Evolutionary conservation across 176 grass and related monocot species (phyloP).

Genomic region (Aegilops umbellulata): DNA sequence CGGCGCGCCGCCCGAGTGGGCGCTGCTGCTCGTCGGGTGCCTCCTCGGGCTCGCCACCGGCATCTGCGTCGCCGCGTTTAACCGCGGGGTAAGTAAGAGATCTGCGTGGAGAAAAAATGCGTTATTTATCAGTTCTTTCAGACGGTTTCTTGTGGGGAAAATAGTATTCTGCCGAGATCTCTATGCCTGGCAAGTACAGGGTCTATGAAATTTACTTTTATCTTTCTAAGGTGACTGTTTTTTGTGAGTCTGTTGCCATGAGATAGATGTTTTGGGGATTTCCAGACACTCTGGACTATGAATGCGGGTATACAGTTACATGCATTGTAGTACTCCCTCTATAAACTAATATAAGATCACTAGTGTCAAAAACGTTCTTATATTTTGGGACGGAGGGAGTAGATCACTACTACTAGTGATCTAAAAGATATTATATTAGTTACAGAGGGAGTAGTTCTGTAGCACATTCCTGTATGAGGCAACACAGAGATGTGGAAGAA

Average conservation of each 20-base stretch:
- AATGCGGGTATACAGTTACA: neutral
- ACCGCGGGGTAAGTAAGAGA: conserved; percentile 77
- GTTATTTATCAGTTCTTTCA: neutral
- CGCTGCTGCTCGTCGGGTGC: conserved; percentile 88
- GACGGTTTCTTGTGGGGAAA: too few relatives aligned
- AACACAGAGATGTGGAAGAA: neutral
- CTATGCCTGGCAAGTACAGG: neutral
- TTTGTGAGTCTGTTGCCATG: neutral
- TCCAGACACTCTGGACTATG: neutral
- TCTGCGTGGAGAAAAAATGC: neutral
- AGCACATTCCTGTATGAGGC: neutral
- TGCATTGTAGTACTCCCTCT: neutral
- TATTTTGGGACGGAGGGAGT: too few relatives aligned
- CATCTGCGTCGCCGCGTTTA: conserved; percentile 87
- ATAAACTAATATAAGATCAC: too few relatives aligned
- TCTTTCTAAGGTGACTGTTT: neutral
- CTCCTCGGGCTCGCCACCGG: conserved; percentile 90
- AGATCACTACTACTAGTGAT: too few relatives aligned
- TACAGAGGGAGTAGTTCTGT: neutral
- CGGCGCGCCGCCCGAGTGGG: conserved; percentile 98
- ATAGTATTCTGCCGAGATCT: conserved; percentile 1
- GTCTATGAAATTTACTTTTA: neutral
- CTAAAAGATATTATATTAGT: too few relatives aligned
- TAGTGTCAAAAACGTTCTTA: too few relatives aligned
- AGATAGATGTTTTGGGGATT: neutral